Evolutionary conservation across 768 basidiomycete genomes (phyloP).

Genomic region (Butyriboletus loyo): DNA sequence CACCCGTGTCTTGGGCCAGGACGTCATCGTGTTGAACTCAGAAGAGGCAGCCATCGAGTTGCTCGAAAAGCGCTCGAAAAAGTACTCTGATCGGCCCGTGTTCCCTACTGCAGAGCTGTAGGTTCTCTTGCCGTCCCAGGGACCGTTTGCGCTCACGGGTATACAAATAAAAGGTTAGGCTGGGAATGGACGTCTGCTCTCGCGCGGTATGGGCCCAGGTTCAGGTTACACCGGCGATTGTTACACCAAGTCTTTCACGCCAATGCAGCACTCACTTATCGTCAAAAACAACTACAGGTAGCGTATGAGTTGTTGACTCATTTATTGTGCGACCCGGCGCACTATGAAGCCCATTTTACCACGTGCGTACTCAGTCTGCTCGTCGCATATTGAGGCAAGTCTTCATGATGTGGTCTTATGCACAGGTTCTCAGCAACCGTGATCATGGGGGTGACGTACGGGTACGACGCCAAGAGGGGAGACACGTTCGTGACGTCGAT

Average conservation of each 20-base stretch:
- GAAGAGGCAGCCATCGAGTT: constrained; percentile 44
- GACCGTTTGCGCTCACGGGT: not conserved
- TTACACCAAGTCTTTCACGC: constrained; percentile 17
- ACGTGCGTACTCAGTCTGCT: constrained; percentile 2
- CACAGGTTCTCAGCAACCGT: not conserved
- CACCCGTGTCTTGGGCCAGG: constrained; percentile 37
- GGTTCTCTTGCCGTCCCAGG: not conserved
- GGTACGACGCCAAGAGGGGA: constrained; percentile 3
- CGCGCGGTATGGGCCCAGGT: constrained; percentile 21
- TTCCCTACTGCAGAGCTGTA: constrained; percentile 3
- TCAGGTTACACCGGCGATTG: constrained; percentile 21
- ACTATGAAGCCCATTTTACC: constrained; percentile 7
- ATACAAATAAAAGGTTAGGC: constrained; percentile 14
- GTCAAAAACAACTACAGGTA: constrained; percentile 12
- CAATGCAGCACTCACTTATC: constrained; percentile 9
- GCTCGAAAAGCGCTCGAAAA: constrained; percentile 49
- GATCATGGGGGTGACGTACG: constrained; percentile 19
- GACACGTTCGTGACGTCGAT: constrained; percentile 8
- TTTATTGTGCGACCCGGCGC: constrained; percentile 7
- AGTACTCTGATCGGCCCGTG: constrained; percentile 39
- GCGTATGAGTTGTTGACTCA: constrained; percentile 9
- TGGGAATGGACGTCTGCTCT: constrained; percentile 12
- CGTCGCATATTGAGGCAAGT: not conserved
- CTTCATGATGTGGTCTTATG: not conserved
- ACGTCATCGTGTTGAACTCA: constrained; percentile 50